Conservation (phyloP, 106 monocot genomes). For the Dendrobium nobile region DNA sequence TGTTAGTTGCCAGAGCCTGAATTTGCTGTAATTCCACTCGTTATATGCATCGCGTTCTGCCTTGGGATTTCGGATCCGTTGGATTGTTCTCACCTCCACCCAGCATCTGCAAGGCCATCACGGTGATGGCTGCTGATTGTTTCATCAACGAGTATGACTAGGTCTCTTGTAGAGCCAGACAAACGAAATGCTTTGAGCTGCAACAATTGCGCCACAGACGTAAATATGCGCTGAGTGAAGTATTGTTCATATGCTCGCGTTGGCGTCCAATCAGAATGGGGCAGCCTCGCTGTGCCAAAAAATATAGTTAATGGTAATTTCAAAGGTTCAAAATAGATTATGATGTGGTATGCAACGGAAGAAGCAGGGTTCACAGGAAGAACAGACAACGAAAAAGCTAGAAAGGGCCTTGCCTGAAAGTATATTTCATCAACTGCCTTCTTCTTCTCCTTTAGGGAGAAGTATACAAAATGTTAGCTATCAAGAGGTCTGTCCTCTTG, state of each 20-base stretch:
- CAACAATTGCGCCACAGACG: conserved; percentile 47
- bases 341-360: no score
- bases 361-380: no score
- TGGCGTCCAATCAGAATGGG: conserved; percentile 10
- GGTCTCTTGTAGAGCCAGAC: conserved; percentile 28
- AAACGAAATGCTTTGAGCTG: conserved; percentile 52
- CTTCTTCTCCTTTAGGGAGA: no score
- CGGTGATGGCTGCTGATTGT: conserved; percentile 33
- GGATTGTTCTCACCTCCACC: conserved; percentile 33
- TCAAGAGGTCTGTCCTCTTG: no score
- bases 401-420: no score
- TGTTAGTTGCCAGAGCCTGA: conserved; percentile 54
- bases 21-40: conserved; percentile 72
- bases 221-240: conserved; percentile 39
- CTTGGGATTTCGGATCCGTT: conserved; percentile 53
- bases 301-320: no score
- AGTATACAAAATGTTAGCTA: no score
- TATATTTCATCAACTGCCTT: no score
- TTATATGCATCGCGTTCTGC: conserved; percentile 48
- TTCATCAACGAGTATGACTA: conserved; percentile 40
- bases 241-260: conserved; percentile 27
- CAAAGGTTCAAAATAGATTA: no score
- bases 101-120: conserved; percentile 24
- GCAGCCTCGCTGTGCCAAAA: conserved; percentile 1
- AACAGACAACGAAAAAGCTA: no score